Evolutionary conservation across 768 basidiomycete genomes (phyloP), one percentile per base, ranked within the genome.

Genomic region (Trametes gibbosa): DNA sequence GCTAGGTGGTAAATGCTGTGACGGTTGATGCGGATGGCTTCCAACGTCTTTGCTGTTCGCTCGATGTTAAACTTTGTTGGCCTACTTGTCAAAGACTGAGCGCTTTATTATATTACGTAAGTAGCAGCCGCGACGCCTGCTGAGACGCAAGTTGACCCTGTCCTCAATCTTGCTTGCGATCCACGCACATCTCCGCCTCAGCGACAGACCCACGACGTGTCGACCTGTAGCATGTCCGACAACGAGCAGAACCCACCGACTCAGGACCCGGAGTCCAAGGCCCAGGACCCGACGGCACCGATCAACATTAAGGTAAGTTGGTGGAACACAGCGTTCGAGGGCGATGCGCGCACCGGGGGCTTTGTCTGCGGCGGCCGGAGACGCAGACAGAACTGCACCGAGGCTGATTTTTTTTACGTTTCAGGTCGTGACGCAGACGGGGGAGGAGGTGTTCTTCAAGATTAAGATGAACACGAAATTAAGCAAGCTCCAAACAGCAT

Each of bases 381-480:
- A 9, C 4, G 24, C 29, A n/a, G 35, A 19, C 2, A 14, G 14
- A 16, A 13, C 19, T n/a, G 23, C 16, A 27, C 27, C 35, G 46
- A 23, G 32, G 58, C 21, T 17, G 12, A 13, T 12, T 25, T 7
- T 40, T n/a, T 34, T 49, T 24, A 25, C 25, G 32, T 46, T 9
- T 57, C 65, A 93, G 91, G 91, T 93, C 48, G 82, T 87, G 45
- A 86, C 83, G 64, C 80, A 88, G 37, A 72, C 76, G 13, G 92
- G 91, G 57, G 91, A 95, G 34, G 93, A 95, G 72, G 91, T 96
- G 25, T 96, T 90, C 76, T 97, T 97, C 83, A 96, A 97, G 82
- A 95, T 97, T 77, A 97, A 95, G 77, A 84, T 89, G 69, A 90
- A 82, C 74, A 95, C 94, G 43, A 94, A 89, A 78, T 75, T 97